A percentile compares a stretch with the other conserved stretches of the same genome.
Conservation (phyloP, 2,329 filamentous ascomycete species). For the Botrytis cinerea region DNA sequence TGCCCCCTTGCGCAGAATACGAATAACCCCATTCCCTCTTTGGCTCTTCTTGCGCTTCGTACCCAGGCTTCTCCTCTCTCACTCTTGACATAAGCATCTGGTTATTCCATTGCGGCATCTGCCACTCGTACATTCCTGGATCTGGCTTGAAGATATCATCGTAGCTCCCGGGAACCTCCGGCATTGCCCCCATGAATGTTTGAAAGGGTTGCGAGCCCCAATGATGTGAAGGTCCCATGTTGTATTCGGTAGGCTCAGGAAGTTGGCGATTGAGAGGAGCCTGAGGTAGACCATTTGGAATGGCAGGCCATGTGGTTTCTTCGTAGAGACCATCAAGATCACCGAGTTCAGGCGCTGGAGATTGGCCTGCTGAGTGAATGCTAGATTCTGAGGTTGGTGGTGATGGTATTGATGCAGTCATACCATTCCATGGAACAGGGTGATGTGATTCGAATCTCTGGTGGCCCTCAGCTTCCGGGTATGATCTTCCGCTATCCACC, state of each 20-base stretch:
- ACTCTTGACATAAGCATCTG: conserved; percentile 38
- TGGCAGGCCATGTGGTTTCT: conserved; percentile 35
- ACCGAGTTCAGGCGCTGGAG: conserved; percentile 27
- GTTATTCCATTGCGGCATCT: conserved; percentile 35
- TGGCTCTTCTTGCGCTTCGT: conserved; percentile 33
- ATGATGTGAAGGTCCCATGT: conserved; percentile 32
- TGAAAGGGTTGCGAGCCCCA: conserved; percentile 40
- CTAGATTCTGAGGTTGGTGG: conserved; percentile 34
- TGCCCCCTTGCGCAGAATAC: conserved; percentile 22
- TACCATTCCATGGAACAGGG: conserved; percentile 31
- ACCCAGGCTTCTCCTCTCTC: conserved; percentile 37
- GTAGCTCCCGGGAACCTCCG: conserved; percentile 35
- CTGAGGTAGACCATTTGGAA: conserved; percentile 31
- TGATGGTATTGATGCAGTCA: conserved; percentile 35
- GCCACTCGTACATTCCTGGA: conserved; percentile 39
- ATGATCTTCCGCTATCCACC: conserved; percentile 29
- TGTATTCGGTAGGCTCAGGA: conserved; percentile 31
- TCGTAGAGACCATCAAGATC: conserved; percentile 41
- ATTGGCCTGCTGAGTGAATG: conserved; percentile 24
- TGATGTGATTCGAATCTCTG: conserved; percentile 26
- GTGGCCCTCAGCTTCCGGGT: conserved; percentile 13
- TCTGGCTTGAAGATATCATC: conserved; percentile 42
- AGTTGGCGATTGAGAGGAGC: conserved; percentile 23
- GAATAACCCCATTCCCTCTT: conserved; percentile 31
- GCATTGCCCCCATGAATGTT: conserved; percentile 41